Base-by-base conservation (phyloP, 1,284 basidiomycete genomes). In the Coniophora puteana region DNA sequence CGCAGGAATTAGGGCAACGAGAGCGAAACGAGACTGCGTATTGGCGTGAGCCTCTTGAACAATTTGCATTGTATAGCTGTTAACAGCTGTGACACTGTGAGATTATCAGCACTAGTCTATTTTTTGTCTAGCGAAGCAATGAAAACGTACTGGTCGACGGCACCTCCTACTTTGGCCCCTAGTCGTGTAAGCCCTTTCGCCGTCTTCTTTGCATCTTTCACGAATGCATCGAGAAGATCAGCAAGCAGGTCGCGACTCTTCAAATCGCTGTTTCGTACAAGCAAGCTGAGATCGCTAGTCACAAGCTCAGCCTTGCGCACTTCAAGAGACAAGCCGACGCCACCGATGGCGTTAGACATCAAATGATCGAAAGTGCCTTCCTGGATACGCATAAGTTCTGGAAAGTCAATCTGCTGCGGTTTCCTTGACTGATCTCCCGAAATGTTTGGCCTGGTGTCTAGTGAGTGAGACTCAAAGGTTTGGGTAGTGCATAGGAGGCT, bases 281-380 rank as follows among this genome's bases (percentile, higher is more conserved):
- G 65, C 4, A 74, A 71, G 16, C 75, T 63, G 33, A 88, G 65
- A 54, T 88, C 84, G 24, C 57, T 65, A 1, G 79, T 83, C 8
- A 83, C 84, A 71, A 88, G 78, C 52, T 87, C 79, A n/a, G 81
- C 78, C 57, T 79, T 79, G 61, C 83, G 79, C 44, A 88, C 74
- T 46, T 83, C 74, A 21, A 84, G 55, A 8, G 81, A 76, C 26
- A 87, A 56, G 4, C 68, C 68, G 0, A 77, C 74, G 1, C 78
- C 71, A 3, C 76, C 77, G 0, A 70, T 67, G 0, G 76, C 67
- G 36, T 77, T 73, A 36, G 76, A 78, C 22, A 82, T 54, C 21
- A 88, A 58, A 44, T 80, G 67, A 41, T 78, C 82, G 44, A 88
- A 78, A 3, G 74, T 75, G 29, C 71, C 62, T 42, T 68, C 72